A percentile compares a stretch with the other conserved stretches of the same genome.
Evolutionary conservation across 2,329 filamentous ascomycete species (phyloP).

Genomic region (Magnaporthales sp.): DNA sequence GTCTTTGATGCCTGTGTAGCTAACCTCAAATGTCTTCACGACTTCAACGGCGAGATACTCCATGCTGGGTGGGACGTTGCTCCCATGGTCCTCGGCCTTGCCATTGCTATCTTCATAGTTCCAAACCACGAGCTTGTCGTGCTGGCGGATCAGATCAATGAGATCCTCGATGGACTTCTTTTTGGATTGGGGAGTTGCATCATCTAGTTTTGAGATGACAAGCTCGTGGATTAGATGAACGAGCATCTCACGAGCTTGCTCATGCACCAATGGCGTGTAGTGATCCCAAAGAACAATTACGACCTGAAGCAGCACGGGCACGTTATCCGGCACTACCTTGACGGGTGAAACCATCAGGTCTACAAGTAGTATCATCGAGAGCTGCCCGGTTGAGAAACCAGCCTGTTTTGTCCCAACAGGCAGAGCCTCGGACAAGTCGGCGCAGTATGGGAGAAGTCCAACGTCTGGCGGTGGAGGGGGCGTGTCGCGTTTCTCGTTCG

Average conservation of each 20-base stretch:
- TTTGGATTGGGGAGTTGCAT: slow-evolving; percentile 44
- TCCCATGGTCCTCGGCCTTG: slow-evolving; percentile 59
- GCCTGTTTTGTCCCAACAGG: slow-evolving; percentile 87
- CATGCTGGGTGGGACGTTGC: slow-evolving; percentile 83
- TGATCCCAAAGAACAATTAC: slow-evolving; percentile 96
- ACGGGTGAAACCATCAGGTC: slow-evolving; percentile 93
- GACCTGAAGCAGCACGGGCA: slow-evolving; percentile 82
- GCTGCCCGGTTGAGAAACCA: slow-evolving; percentile 84
- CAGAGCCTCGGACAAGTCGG: slow-evolving; percentile 69
- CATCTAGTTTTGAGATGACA: slow-evolving; percentile 71
- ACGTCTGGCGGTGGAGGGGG: slow-evolving; percentile 65
- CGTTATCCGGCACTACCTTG: slow-evolving; percentile 66
- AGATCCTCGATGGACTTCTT: slow-evolving; percentile 78
- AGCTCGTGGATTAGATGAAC: slow-evolving; percentile 96
- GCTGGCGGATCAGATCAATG: slow-evolving; percentile 76
- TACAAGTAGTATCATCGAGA: slow-evolving; percentile 87
- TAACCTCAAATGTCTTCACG: slow-evolving; percentile 74
- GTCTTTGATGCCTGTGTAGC: slow-evolving; percentile 79
- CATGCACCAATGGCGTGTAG: slow-evolving; percentile 88
- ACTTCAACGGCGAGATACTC: slow-evolving; percentile 73
- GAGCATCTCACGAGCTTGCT: slow-evolving; percentile 94
- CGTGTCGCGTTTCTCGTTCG: slow-evolving; percentile 68
- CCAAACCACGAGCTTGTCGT: slow-evolving; percentile 83
- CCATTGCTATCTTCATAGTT: slow-evolving; percentile 88
- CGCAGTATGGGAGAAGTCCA: slow-evolving; percentile 74